Evolutionary conservation across 2,329 filamentous ascomycete species (phyloP).

Genomic region (Blumeriella jaapii): DNA sequence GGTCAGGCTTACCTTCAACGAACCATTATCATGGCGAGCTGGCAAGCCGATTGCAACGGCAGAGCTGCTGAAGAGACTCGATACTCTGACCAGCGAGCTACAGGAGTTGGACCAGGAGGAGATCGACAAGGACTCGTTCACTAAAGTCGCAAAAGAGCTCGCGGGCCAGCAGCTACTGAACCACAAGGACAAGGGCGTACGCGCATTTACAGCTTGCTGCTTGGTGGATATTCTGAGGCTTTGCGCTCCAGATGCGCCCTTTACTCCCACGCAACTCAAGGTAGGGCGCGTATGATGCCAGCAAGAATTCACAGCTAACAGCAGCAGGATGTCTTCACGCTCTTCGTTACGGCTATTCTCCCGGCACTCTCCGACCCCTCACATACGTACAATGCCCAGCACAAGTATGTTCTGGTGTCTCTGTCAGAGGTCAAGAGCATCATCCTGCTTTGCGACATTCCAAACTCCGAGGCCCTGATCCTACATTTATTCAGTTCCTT

Average conservation of each 20-base stretch:
- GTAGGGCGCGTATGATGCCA: constrained; percentile 34
- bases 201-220: constrained; percentile 79
- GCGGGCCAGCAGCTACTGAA: constrained; percentile 69
- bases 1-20: constrained; percentile 61
- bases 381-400: constrained; percentile 84
- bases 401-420: constrained; percentile 82
- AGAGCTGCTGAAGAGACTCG: constrained; percentile 71
- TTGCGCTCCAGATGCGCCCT: constrained; percentile 90
- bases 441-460: constrained; percentile 78
- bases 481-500: constrained; percentile 74
- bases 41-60: constrained; percentile 79
- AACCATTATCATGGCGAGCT: constrained; percentile 81
- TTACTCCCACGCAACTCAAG: constrained; percentile 82
- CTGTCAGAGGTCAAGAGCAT: constrained; percentile 92
- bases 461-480: constrained; percentile 68
- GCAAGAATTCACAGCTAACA: constrained; percentile 11
- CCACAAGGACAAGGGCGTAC: constrained; percentile 89
- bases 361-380: constrained; percentile 77
- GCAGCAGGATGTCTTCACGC: constrained; percentile 75
- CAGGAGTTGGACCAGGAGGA: constrained; percentile 79
- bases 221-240: constrained; percentile 87
- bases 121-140: constrained; percentile 71
- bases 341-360: constrained; percentile 74
- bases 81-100: constrained; percentile 72
- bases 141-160: constrained; percentile 73